Percentiles rank a stretch among this genome's conserved stretches.
Evolutionary conservation across 306 rosid genomes (phyloP).

Genomic region (Rosa rugosa): DNA sequence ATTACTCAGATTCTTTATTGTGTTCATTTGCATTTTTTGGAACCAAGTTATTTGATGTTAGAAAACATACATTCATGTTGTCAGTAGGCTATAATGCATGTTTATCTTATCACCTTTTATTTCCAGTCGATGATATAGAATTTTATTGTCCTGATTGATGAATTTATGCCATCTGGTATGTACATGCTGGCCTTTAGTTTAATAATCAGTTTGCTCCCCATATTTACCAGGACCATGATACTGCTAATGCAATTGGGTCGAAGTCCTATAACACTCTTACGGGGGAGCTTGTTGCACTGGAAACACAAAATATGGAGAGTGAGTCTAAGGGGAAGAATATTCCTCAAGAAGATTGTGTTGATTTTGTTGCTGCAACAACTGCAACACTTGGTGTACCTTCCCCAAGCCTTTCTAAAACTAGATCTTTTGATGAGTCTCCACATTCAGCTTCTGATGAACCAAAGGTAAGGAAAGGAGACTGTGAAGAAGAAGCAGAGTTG

Average conservation of each 20-base stretch:
- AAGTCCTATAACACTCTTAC: constrained; percentile 86
- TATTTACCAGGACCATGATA: constrained; percentile 62
- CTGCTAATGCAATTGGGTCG: constrained; percentile 74
- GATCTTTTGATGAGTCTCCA: constrained; percentile 80
- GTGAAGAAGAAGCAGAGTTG: constrained; percentile 87
- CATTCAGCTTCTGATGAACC: constrained; percentile 49
- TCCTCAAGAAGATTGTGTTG: constrained; percentile 83
- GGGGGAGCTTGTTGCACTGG: constrained; percentile 97
- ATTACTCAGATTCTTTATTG: not conserved
- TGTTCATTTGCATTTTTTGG: not conserved
- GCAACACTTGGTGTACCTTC: constrained; percentile 98
- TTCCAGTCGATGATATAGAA: not conserved
- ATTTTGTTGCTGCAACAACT: constrained; percentile 97
- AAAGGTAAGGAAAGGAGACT: constrained; percentile 68
- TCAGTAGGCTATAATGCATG: not conserved
- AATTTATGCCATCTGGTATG: constrained; percentile 13
- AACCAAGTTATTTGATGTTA: not conserved
- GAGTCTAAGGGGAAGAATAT: constrained; percentile 40
- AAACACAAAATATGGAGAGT: constrained; percentile 54
- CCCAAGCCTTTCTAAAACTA: constrained; percentile 74
- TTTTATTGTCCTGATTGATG: not conserved
- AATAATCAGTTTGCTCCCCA: constrained; percentile 24
- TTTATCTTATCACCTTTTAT: not conserved
- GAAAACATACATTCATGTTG: not conserved
- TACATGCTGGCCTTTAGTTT: constrained; percentile 27